Percentiles rank a stretch among this genome's conserved stretches.
These are phyloP conservation scores for Apiospora saccharicola DNA, from an alignment of 2,329 filamentous ascomycete genomes.

Conservation along the genomic window DNA sequence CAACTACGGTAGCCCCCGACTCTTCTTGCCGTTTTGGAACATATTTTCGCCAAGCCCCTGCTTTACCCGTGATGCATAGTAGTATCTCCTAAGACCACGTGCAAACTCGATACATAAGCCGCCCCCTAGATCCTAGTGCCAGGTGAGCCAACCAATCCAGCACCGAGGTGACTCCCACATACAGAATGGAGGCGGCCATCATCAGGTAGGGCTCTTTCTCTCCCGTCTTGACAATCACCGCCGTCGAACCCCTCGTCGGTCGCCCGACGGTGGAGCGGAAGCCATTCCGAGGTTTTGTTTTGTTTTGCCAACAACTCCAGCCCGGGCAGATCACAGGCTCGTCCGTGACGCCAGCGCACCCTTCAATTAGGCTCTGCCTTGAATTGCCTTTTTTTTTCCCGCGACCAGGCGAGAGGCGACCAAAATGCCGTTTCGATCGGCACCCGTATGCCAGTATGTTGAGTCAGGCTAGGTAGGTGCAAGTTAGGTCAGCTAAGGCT, in stretches of 20 bases:
- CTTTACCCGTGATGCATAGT: neutral
- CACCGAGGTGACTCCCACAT: neutral
- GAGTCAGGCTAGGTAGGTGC: neutral
- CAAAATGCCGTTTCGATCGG: neutral
- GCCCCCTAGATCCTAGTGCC: neutral
- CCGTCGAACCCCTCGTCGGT: neutral
- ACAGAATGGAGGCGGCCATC: neutral
- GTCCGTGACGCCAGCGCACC: no score
- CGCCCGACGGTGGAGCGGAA: neutral
- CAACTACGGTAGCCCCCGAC: neutral
- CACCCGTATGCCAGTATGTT: neutral
- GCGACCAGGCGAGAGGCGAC: no score
- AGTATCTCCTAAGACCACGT: neutral
- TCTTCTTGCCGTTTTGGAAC: neutral
- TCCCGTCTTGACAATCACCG: neutral
- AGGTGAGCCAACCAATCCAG: neutral
- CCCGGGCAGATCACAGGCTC: no score
- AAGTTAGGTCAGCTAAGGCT: no score
- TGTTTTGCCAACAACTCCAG: no score
- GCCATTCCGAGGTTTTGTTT: neutral
- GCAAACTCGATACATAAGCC: neutral
- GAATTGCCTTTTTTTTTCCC: no score
- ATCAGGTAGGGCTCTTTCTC: neutral
- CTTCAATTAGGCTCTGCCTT: no score
- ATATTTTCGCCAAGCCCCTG: neutral